Evolutionary conservation across 2,329 filamentous ascomycete species (phyloP), one percentile per base, ranked within the genome.

Genomic region (Pyrenochaeta sp.): DNA sequence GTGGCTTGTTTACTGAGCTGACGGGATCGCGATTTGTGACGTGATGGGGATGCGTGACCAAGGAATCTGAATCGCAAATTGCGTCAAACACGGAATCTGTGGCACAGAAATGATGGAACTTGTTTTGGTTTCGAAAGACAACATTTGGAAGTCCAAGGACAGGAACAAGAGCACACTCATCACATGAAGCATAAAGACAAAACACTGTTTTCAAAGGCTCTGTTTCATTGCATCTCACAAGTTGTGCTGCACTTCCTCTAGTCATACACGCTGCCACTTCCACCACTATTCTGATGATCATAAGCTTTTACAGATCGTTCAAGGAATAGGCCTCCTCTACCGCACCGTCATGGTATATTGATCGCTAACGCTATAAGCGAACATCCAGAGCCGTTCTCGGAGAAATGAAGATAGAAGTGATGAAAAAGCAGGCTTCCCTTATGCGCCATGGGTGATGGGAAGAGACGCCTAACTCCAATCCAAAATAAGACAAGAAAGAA

Each of bases 331-430:
- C 49, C 43, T 32, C 45, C 53, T 53, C 46, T 59, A 59, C 53
- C 51, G 53, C 56, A 63, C 59, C 59, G 44, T 56, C 48, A 50
- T 51, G 57, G 61, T 61, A 60, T 64, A 62, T 64, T 51, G 31
- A 53, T 58, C 54, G 55, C 58, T 61, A 62, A 56, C 52, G 55
- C 54, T 67, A 61, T 63, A 56, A 63, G 54, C 54, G 50, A 55
- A 53, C 65, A 68, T 68, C 63, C 65, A 66, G 64, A 65, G 60
- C 58, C 65, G 58, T 60, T 61, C 51, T 63, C 58, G 61, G 50
- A 62, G 59, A 67, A 66, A 67, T 67, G 59, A 65, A 60, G 55
- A 62, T 65, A 63, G 63, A 32, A 60, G 52, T 54, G 48, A 55
- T 58, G 47, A 42, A 58, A 53, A 58, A 38, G 44, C 32, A 55